Percentiles rank a stretch among this genome's conserved stretches.
Evolutionary conservation across 768 basidiomycete species (phyloP).

Genomic region (Glaciozyma antarctica): DNA sequence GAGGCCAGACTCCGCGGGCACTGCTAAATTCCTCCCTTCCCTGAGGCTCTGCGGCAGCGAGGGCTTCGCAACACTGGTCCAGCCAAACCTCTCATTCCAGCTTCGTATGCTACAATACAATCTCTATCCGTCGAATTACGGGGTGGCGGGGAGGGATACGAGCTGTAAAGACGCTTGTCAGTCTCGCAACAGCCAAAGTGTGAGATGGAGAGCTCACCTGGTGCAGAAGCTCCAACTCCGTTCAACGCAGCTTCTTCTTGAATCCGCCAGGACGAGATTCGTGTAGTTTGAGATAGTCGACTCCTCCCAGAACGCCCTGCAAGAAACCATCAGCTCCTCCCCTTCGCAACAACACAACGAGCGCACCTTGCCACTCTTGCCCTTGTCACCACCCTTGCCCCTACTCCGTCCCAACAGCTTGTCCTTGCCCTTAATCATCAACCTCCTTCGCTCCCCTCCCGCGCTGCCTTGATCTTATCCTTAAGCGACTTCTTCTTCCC

Average conservation of each 20-base stretch:
- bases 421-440: not conserved
- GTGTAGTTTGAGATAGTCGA: not conserved
- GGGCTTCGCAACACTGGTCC: too few relatives aligned
- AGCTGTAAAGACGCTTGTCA: not conserved
- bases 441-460: not conserved
- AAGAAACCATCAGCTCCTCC: too few relatives aligned
- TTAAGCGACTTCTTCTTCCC: not conserved
- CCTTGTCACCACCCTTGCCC: not conserved
- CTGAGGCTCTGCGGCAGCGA: too few relatives aligned
- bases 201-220: not conserved
- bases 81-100: too few relatives aligned
- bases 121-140: too few relatives aligned
- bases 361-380: not conserved
- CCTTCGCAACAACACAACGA: too few relatives aligned
- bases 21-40: too few relatives aligned
- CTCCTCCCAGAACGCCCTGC: not conserved
- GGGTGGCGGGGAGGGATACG: too few relatives aligned
- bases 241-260: slow-evolving; percentile 2
- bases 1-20: too few relatives aligned
- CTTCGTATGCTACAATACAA: too few relatives aligned
- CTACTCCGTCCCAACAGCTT: not conserved
- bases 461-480: not conserved
- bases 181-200: not conserved
- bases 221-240: not conserved
- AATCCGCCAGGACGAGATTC: not conserved